phyloP scores from a whole-genome alignment of 768 basidiomycete species.

The Termitomyces sp. region DNA sequence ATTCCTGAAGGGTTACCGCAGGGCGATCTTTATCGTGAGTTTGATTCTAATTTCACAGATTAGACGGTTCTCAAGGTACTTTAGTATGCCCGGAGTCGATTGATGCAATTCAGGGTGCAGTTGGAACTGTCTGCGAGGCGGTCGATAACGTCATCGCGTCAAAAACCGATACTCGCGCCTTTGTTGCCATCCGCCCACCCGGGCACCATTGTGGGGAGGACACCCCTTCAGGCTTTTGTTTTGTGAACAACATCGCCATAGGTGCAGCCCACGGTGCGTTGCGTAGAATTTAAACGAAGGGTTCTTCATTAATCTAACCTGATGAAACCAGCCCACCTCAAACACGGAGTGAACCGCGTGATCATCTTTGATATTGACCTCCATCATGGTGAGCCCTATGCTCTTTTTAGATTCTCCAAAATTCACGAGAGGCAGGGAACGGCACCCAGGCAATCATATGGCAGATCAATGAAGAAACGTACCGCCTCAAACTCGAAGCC shows the following conservation, averaged over 20 bases:
- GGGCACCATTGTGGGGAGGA: constrained; percentile 95
- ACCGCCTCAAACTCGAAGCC: constrained; percentile 60
- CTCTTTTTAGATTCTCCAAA: background rate
- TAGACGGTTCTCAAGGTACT: background rate
- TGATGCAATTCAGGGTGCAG: constrained; percentile 74
- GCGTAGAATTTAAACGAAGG: background rate
- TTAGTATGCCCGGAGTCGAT: constrained; percentile 78
- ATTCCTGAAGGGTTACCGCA: constrained; percentile 72
- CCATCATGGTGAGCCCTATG: constrained; percentile 60
- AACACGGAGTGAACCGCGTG: constrained; percentile 72
- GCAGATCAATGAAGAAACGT: constrained; percentile 88
- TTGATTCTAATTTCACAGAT: background rate
- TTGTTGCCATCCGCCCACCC: constrained; percentile 85
- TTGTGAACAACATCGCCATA: constrained; percentile 90
- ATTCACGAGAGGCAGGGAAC: constrained; percentile 52
- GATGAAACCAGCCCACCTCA: constrained; percentile 63
- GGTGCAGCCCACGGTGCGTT: constrained; percentile 83
- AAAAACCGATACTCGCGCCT: constrained; percentile 24
- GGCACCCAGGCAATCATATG: constrained; percentile 91
- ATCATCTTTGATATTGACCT: constrained; percentile 92
- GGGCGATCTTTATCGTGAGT: constrained; percentile 81
- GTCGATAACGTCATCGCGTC: constrained; percentile 61
- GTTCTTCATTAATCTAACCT: no score
- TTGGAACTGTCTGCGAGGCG: constrained; percentile 85
- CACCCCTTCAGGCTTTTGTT: constrained; percentile 90